phyloP scores from a whole-genome alignment of 306 rosid genomes.

The Canavalia ensiformis region DNA sequence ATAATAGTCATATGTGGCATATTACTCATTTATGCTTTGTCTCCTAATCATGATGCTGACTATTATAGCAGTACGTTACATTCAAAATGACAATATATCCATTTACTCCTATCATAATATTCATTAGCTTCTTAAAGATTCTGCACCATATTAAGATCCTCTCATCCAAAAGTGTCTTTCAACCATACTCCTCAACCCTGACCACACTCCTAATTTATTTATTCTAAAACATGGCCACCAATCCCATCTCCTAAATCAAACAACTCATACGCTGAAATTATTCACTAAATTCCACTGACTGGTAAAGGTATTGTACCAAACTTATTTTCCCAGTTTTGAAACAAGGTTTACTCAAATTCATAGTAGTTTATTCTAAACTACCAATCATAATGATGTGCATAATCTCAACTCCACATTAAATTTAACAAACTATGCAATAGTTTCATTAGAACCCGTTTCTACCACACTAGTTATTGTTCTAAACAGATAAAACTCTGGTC shows the following conservation, averaged over 20 bases:
- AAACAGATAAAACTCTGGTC: background rate
- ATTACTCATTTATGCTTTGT: constrained; percentile 31
- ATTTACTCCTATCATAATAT: constrained; percentile 15
- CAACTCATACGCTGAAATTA: background rate
- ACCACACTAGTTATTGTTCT: background rate
- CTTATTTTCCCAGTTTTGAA: background rate
- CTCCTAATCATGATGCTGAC: constrained; percentile 35
- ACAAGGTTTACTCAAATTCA: background rate
- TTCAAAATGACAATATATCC: background rate
- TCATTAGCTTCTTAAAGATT: background rate
- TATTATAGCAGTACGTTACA: constrained; percentile 9
- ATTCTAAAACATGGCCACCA: background rate
- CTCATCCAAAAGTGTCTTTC: constrained; percentile 21
- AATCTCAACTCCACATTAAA: background rate
- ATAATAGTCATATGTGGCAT: background rate
- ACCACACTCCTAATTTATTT: constrained; percentile 12
- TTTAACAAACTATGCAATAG: background rate
- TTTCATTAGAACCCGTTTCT: background rate
- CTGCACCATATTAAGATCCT: constrained; percentile 14
- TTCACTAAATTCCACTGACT: background rate
- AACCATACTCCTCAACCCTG: background rate
- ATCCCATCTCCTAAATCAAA: background rate
- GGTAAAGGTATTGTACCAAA: background rate
- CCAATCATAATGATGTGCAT: background rate
- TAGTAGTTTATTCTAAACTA: background rate